Conservation (phyloP, 2,329 filamentous ascomycete genomes). For the Aspergillus sp. region DNA sequence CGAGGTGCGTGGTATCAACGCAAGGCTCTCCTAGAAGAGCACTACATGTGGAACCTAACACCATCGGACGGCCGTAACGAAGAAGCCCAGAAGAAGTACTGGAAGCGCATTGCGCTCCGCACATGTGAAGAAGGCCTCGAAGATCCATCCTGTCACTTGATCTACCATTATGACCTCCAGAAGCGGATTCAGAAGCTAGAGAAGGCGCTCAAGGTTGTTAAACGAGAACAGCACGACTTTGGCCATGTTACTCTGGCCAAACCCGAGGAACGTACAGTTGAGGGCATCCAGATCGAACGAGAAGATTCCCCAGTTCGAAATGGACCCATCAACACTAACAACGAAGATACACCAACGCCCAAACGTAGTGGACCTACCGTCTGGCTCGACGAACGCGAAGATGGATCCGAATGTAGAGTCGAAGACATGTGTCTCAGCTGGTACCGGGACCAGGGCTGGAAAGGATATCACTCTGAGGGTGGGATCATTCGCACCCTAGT, state of each 20-base stretch:
- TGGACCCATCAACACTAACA: neutral
- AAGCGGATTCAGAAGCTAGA: slow-evolving; percentile 93
- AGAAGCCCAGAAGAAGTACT: slow-evolving; percentile 73
- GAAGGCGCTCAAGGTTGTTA: slow-evolving; percentile 75
- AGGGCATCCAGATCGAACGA: slow-evolving; percentile 75
- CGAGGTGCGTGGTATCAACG: slow-evolving; percentile 94
- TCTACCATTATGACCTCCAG: slow-evolving; percentile 91
- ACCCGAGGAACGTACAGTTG: slow-evolving; percentile 71
- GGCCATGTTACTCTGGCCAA: slow-evolving; percentile 76
- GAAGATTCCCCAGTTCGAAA: slow-evolving; percentile 44
- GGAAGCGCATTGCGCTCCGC: slow-evolving; percentile 71
- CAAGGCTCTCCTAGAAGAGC: slow-evolving; percentile 89
- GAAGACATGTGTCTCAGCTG: slow-evolving; percentile 91
- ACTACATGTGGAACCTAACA: slow-evolving; percentile 75
- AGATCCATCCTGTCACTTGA: slow-evolving; percentile 84
- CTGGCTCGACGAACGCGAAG: slow-evolving; percentile 78
- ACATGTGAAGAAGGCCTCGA: slow-evolving; percentile 88
- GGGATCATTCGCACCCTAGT: slow-evolving; percentile 84
- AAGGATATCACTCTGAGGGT: slow-evolving; percentile 91
- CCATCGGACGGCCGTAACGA: slow-evolving; percentile 48
- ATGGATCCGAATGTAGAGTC: slow-evolving; percentile 73
- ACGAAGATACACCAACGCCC: slow-evolving; percentile 1
- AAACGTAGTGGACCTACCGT: slow-evolving; percentile 61
- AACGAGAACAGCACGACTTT: slow-evolving; percentile 89
- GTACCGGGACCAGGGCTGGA: slow-evolving; percentile 83